Evolutionary conservation across 1,139 yeast species (phyloP).

Genomic region (Zygoascus hellenicus): DNA sequence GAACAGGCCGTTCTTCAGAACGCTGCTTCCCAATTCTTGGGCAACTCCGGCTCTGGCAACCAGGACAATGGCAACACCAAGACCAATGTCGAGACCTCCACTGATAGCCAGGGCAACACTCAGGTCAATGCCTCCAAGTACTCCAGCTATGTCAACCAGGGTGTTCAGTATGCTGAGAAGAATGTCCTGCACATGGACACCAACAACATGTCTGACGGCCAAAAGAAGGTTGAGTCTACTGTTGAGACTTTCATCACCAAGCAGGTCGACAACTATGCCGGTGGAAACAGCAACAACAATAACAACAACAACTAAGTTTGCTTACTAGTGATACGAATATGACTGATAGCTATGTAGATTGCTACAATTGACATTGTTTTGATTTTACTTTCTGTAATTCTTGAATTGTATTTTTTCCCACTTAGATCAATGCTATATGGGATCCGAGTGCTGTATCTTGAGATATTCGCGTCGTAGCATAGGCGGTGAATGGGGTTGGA

Average conservation of each 20-base stretch:
- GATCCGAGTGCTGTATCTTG: too few species aligned
- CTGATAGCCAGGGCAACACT: constrained; percentile 13
- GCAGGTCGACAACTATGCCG: constrained; percentile 18
- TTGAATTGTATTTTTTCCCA: too few species aligned
- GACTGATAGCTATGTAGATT: too few species aligned
- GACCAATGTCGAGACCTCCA: constrained; percentile 9
- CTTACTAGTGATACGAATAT: too few species aligned
- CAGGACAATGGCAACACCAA: not conserved
- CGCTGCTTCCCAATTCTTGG: constrained; percentile 11
- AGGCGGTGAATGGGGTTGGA: too few species aligned
- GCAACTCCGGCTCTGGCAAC: constrained; percentile 9
- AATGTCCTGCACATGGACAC: constrained; percentile 23
- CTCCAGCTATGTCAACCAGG: constrained; percentile 27
- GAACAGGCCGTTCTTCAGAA: constrained; percentile 10
- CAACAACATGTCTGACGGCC: constrained; percentile 18
- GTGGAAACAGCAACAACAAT: not conserved
- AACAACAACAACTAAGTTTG: not conserved
- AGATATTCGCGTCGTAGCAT: too few species aligned
- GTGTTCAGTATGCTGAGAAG: constrained; percentile 26
- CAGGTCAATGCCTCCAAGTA: constrained; percentile 20
- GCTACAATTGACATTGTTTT: too few species aligned
- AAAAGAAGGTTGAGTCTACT: constrained; percentile 21
- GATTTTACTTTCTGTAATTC: too few species aligned
- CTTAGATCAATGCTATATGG: too few species aligned
- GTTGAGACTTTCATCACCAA: constrained; percentile 23